Evolutionary conservation across 2,329 filamentous ascomycete species (phyloP).

Genomic region (Botryotinia convoluta): DNA sequence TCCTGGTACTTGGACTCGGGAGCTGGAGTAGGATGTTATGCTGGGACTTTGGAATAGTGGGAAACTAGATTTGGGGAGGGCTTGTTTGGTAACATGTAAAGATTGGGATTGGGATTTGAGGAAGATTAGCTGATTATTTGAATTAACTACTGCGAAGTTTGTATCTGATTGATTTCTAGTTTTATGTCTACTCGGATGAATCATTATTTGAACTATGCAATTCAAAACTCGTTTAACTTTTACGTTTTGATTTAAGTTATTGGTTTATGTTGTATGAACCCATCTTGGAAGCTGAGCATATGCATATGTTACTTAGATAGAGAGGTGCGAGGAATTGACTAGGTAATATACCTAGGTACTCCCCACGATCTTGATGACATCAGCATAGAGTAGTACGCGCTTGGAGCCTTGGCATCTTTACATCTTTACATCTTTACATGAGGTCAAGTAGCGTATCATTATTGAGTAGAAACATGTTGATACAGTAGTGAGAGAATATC

Average conservation of each 20-base stretch:
- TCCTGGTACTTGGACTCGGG: not conserved
- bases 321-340: no score
- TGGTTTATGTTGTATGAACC: not conserved
- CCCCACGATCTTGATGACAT: no score
- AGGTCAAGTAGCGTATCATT: no score
- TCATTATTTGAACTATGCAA: not conserved
- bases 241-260: accelerated
- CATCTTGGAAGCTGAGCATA: not conserved
- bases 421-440: no score
- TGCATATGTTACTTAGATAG: no score
- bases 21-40: not conserved
- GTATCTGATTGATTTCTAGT: not conserved
- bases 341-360: no score
- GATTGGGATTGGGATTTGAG: not conserved
- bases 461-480: no score
- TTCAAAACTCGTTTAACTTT: accelerated
- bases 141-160: not conserved
- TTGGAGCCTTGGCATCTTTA: no score
- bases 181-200: not conserved
- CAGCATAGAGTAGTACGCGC: no score
- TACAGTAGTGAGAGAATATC: no score
- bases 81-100: not conserved
- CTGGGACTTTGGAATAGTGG: not conserved
- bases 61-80: no score
- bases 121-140: not conserved